Evolutionary conservation across 1,284 basidiomycete species (phyloP), one percentile per base, ranked within the genome.

Genomic region (Boletus hoseneyae): DNA sequence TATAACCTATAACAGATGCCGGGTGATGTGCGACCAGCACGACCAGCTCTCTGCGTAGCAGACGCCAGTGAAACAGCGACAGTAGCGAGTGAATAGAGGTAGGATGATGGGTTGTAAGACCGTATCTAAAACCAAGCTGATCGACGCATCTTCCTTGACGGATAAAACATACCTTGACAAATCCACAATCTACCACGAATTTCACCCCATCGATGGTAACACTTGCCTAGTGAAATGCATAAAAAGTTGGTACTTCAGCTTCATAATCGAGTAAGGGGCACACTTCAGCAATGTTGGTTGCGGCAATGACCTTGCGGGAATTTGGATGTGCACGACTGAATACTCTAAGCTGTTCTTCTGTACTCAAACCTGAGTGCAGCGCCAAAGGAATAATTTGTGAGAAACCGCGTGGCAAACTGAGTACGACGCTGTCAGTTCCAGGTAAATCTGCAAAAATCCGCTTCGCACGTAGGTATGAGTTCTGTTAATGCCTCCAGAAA

Each of bases 201-300:
- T 87, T 87, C 56, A 99, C 87, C 1, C 93, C 93, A 43, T 97
- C 93, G 51, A 99, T 97, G 0, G 96, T 99, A 13, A 99, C 89
- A 67, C 92, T 95, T 18, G 96, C 89, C 87, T 90, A 50, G 18
- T 51, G 18, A 41, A 36, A 50, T 13, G 8, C 11, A 19, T 41
- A 19, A 45, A 18, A 23, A 21, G 6, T 12, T 38, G 35, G 12
- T 12, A 11, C 2, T 45, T 39, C 15, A 30, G 35, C 21, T 19
- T 39, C 39, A 29, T 23, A 44, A 32, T 50, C 3, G 9, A 18
- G 30, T 11, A 35, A 34, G 6, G 16, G 16, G 51, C 71, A 29
- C 57, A 86, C 92, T 72, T 99, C 97, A 15, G 97, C 96, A 45
- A 98, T 95, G 65, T 99, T 99, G 0, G 97, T 99, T 1, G 93